These are phyloP conservation scores for Pythium dissimile DNA, from an alignment of 352 stramenopile genomes.

Conservation along the genomic window DNA sequence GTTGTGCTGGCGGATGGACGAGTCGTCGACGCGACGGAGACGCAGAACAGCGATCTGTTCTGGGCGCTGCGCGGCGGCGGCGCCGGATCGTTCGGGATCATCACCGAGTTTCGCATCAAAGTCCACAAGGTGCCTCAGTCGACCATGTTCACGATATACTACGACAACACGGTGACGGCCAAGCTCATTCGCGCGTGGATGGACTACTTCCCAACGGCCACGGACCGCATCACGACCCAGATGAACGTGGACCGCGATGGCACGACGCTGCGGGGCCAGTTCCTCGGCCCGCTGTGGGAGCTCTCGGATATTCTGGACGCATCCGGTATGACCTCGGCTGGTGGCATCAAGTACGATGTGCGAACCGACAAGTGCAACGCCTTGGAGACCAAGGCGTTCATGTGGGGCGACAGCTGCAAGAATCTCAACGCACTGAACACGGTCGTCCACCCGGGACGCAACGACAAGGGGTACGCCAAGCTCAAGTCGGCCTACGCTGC, in stretches of 20 bases:
- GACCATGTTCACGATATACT: slow-evolving; percentile 44
- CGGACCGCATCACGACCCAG: slow-evolving; percentile 47
- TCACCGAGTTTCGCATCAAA: slow-evolving; percentile 50
- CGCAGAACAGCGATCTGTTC: slow-evolving; percentile 38
- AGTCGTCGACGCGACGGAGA: slow-evolving; percentile 38
- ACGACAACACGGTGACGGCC: slow-evolving; percentile 28
- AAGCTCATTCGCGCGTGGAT: slow-evolving; percentile 44
- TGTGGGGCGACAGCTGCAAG: slow-evolving; percentile 39
- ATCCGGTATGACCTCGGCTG: slow-evolving; percentile 32
- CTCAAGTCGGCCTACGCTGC: slow-evolving; percentile 52
- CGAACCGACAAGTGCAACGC: slow-evolving; percentile 40
- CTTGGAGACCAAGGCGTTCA: slow-evolving; percentile 47
- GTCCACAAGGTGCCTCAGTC: slow-evolving; percentile 38
- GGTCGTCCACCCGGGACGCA: slow-evolving; percentile 22
- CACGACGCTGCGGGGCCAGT: slow-evolving; percentile 38
- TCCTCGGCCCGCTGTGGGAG: slow-evolving; percentile 34
- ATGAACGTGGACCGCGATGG: slow-evolving; percentile 34
- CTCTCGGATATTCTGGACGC: slow-evolving; percentile 31
- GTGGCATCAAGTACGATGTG: slow-evolving; percentile 32
- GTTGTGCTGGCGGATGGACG: slow-evolving; percentile 41
- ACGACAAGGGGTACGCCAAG: slow-evolving; percentile 45
- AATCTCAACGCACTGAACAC: slow-evolving; percentile 30
- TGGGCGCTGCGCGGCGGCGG: slow-evolving; percentile 49
- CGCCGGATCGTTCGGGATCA: slow-evolving; percentile 49
- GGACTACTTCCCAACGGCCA: slow-evolving; percentile 45